Evolutionary conservation across 768 basidiomycete species (phyloP).

Genomic region (Suillus cothurnatus): DNA sequence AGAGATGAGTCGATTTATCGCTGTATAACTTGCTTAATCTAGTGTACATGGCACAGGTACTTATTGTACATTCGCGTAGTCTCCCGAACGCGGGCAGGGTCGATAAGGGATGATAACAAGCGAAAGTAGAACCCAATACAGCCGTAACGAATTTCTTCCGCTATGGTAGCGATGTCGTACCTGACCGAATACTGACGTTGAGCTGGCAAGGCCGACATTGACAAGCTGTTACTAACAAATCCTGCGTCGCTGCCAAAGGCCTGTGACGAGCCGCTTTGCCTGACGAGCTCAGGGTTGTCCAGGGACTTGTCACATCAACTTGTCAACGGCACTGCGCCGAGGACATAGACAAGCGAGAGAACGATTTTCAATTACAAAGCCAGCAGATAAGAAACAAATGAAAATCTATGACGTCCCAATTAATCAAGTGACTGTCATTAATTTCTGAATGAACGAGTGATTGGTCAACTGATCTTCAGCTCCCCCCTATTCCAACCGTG

Average conservation of each 20-base stretch:
- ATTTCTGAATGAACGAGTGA: background rate
- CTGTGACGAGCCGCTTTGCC: background rate
- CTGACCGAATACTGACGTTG: background rate
- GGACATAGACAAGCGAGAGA: constrained; percentile 2
- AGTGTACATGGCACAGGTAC: background rate
- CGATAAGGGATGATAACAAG: constrained; percentile 5
- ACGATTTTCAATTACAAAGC: constrained; percentile 1
- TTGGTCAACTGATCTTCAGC: constrained; percentile 1
- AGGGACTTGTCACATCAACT: background rate
- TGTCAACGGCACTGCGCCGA: background rate
- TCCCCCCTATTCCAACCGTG: constrained; percentile 1
- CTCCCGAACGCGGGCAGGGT: background rate
- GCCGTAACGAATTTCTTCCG: constrained; percentile 1
- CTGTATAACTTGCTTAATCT: background rate
- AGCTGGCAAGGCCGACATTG: background rate
- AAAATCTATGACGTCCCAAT: constrained; percentile 4
- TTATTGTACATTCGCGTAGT: background rate
- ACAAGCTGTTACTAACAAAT: background rate
- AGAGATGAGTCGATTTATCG: background rate
- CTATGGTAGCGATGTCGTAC: background rate
- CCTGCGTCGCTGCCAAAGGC: background rate
- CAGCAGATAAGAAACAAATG: constrained; percentile 1
- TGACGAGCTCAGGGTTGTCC: background rate
- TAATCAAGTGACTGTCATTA: constrained; percentile 1
- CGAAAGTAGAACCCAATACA: constrained; percentile 1